These are phyloP conservation scores for Novymonas esmeraldas DNA, from an alignment of 208 protist species.

Conservation along the genomic window DNA sequence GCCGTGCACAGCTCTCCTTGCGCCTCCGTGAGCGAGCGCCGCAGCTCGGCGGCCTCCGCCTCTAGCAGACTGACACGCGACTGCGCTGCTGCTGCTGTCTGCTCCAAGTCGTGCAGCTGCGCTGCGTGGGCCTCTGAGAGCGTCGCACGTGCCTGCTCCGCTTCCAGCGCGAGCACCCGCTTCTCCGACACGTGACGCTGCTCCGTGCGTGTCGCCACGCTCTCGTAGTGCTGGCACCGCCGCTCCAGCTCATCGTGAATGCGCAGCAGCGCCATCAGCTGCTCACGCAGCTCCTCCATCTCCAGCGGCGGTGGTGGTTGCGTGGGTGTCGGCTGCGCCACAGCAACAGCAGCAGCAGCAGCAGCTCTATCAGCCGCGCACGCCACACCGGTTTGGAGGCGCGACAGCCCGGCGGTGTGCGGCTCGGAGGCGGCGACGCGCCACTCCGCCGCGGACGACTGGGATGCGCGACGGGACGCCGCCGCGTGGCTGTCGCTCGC, in stretches of 20 bases:
- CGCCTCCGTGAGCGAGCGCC: slow-evolving; percentile 1
- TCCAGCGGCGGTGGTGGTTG: too few relatives aligned
- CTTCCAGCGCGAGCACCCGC: slow-evolving; percentile 3
- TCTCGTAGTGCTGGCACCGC: slow-evolving; percentile 21
- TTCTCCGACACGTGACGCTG: slow-evolving; percentile 13
- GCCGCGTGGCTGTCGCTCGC: neutral
- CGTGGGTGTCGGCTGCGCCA: neutral
- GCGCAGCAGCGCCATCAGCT: slow-evolving; percentile 18
- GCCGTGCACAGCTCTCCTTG: slow-evolving; percentile 19
- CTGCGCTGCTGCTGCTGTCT: neutral
- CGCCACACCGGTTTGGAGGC: too few relatives aligned
- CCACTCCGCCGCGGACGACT: too few relatives aligned
- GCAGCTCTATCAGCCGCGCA: neutral
- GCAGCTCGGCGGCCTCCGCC: slow-evolving; percentile 1
- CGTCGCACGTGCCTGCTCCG: slow-evolving; percentile 4
- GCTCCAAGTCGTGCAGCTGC: slow-evolving; percentile 8
- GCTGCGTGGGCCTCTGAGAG: slow-evolving; percentile 3
- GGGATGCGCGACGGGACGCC: too few relatives aligned
- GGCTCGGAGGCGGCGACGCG: neutral
- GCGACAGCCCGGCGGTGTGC: too few relatives aligned
- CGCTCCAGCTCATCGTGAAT: slow-evolving; percentile 31
- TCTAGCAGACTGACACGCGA: neutral
- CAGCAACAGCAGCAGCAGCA: slow-evolving; percentile 8
- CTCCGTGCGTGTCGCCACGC: neutral
- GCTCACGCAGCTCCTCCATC: slow-evolving; percentile 15